A percentile compares a stretch with the other conserved stretches of the same genome.
Conservation (phyloP, 2,329 filamentous ascomycete genomes). For the Ophiostoma australiae region DNA sequence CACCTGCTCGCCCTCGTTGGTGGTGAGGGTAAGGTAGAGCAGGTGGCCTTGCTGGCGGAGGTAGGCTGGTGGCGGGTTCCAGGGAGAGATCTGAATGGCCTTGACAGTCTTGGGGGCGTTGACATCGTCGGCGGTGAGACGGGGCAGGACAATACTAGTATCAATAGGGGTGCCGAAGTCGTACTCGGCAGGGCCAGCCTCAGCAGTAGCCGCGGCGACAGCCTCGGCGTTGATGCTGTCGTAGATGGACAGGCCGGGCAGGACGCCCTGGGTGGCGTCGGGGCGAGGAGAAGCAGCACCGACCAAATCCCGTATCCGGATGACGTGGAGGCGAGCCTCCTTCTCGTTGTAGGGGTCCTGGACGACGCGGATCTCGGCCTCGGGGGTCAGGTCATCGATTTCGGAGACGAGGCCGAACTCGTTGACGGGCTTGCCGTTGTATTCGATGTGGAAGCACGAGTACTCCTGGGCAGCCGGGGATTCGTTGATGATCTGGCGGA, state of each 20-base stretch:
- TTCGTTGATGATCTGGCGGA: conserved; percentile 94
- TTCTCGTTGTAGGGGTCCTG: conserved; percentile 98
- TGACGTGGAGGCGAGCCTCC: conserved; percentile 90
- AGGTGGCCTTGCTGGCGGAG: conserved; percentile 88
- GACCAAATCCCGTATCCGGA: conserved; percentile 86
- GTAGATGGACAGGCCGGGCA: conserved; percentile 80
- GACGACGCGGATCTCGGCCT: conserved; percentile 74
- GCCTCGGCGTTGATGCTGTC: conserved; percentile 61
- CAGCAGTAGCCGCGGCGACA: conserved; percentile 38
- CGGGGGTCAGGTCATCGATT: conserved; percentile 69
- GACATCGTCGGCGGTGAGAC: conserved; percentile 45
- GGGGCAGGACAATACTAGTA: conserved; percentile 67
- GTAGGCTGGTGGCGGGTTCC: conserved; percentile 94
- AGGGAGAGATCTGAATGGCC: conserved; percentile 78
- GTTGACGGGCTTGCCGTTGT: conserved; percentile 83
- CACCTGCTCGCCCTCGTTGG: conserved; percentile 89
- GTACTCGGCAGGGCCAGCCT: conserved; percentile 52
- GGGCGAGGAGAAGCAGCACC: conserved; percentile 85
- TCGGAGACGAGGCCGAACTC: conserved; percentile 92
- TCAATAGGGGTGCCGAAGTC: conserved; percentile 67
- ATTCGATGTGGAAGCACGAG: conserved; percentile 97
- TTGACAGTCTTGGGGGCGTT: conserved; percentile 86
- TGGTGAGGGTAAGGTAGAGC: conserved; percentile 82
- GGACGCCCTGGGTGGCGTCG: conserved; percentile 79
- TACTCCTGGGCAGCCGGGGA: conserved; percentile 90